Evolutionary conservation across 345 rosid species (phyloP), one percentile per base, ranked within the genome.

Genomic region (Cardiospermum halicacabum): DNA sequence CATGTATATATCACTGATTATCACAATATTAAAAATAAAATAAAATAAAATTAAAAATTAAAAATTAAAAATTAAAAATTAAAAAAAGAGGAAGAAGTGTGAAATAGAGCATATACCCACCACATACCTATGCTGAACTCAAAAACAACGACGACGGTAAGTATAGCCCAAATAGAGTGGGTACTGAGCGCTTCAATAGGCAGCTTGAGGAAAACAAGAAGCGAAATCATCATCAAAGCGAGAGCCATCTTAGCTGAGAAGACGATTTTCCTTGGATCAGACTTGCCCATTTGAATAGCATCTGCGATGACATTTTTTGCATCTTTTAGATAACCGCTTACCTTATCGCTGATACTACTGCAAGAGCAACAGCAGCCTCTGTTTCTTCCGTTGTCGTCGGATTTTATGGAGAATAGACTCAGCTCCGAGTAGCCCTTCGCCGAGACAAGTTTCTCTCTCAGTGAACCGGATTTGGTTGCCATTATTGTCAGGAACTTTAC

Each of bases 71-170:
- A n/a, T n/a, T n/a, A n/a, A n/a, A n/a, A n/a, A n/a, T n/a, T n/a
- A n/a, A n/a, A n/a, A n/a, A n/a, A n/a, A n/a, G n/a, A n/a, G n/a
- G n/a, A n/a, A n/a, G n/a, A n/a, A n/a, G n/a, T n/a, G n/a, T n/a
- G n/a, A n/a, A n/a, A n/a, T n/a, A n/a, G n/a, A n/a, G n/a, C n/a
- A n/a, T n/a, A n/a, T n/a, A n/a, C n/a, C n/a, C n/a, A n/a, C n/a
- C n/a, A n/a, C n/a, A 22, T 77, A 89, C 96, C 98, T 39, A 93
- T 93, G 2, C 96, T 93, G 80, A 93, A 93, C 70, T 89, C 98
- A 72, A 93, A 93, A 34, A 93, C 90, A 62, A 90, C 97, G 18
- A 89, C 89, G 48, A 89, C 97, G 7, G 98, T 92, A 19, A 92
- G 95, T 74, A 89, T 77, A 60, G 98, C 96, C 98, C 98, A 92